Evolutionary conservation across 1,284 basidiomycete species (phyloP).

Genomic region (Xanthoconium separans): DNA sequence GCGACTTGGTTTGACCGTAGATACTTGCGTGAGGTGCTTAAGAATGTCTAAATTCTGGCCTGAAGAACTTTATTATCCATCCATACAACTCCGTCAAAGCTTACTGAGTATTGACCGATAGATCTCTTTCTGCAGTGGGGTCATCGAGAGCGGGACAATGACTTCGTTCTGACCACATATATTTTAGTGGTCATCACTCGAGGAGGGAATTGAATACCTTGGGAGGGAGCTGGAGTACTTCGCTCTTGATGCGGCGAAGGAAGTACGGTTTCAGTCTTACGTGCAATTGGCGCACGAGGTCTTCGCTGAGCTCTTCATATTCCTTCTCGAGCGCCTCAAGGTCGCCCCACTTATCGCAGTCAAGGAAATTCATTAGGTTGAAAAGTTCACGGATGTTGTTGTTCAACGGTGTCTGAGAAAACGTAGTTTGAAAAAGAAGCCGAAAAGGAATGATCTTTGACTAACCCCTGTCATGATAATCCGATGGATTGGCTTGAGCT

Average conservation of each 20-base stretch:
- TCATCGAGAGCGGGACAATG: slow-evolving; percentile 91
- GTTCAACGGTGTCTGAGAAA: slow-evolving; percentile 83
- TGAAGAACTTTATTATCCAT: slow-evolving; percentile 29
- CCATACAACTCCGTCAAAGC: not conserved
- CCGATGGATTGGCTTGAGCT: slow-evolving; percentile 77
- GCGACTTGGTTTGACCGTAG: slow-evolving; percentile 33
- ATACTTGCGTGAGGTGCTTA: slow-evolving; percentile 51
- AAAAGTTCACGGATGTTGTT: slow-evolving; percentile 96
- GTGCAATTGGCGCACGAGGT: slow-evolving; percentile 78
- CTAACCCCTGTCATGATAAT: slow-evolving; percentile 87
- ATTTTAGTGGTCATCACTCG: slow-evolving; percentile 8
- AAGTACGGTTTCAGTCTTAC: slow-evolving; percentile 85
- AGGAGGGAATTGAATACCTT: slow-evolving; percentile 54
- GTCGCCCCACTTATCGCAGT: slow-evolving; percentile 73
- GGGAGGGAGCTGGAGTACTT: slow-evolving; percentile 89
- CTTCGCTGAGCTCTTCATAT: slow-evolving; percentile 76
- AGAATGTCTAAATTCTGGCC: slow-evolving; percentile 70
- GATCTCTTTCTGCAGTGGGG: slow-evolving; percentile 85
- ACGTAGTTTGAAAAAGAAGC: slow-evolving; percentile 2
- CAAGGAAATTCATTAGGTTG: slow-evolving; percentile 93
- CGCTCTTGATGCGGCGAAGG: slow-evolving; percentile 88
- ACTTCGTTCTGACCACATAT: slow-evolving; percentile 67
- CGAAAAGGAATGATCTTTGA: slow-evolving; percentile 17
- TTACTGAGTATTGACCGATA: slow-evolving; percentile 82
- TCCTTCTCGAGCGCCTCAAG: slow-evolving; percentile 69